Percentiles rank a stretch among this genome's conserved stretches.
Evolutionary conservation across 2,329 filamentous ascomycete genomes (phyloP).

Genomic region (Orbilia ellipsospora): DNA sequence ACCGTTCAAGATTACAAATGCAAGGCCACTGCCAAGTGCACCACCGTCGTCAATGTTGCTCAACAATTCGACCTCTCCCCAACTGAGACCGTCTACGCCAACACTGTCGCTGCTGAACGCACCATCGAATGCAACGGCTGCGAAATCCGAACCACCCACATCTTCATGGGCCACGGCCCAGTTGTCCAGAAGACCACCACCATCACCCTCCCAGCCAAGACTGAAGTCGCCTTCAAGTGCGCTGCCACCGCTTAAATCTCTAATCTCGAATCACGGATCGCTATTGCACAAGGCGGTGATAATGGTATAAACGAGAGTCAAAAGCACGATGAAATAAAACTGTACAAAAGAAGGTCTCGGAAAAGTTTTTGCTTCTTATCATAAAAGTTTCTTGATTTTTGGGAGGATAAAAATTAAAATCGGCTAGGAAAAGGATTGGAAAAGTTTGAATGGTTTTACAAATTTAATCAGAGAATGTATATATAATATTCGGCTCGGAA

Average conservation of each 20-base stretch:
- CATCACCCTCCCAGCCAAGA: conserved; percentile 11
- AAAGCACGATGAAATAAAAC: too few species aligned
- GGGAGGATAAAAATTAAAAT: neutral
- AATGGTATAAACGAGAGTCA: too few species aligned
- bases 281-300: too few species aligned
- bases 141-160: neutral
- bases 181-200: conserved; percentile 16
- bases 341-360: neutral
- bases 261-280: neutral
- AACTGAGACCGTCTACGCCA: conserved; percentile 13
- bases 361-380: neutral
- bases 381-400: neutral
- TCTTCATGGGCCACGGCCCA: conserved; percentile 11
- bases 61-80: conserved; percentile 17
- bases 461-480: neutral
- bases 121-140: conserved; percentile 18
- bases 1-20: conserved; percentile 24
- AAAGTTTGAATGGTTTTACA: neutral
- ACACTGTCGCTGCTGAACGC: conserved; percentile 11
- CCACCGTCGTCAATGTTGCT: conserved; percentile 7
- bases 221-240: conserved; percentile 17
- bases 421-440: neutral
- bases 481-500: neutral
- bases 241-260: conserved; percentile 12
- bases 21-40: conserved; percentile 17